Evolutionary conservation across 768 basidiomycete genomes (phyloP).

Genomic region (Boletus subcaerulescens): DNA sequence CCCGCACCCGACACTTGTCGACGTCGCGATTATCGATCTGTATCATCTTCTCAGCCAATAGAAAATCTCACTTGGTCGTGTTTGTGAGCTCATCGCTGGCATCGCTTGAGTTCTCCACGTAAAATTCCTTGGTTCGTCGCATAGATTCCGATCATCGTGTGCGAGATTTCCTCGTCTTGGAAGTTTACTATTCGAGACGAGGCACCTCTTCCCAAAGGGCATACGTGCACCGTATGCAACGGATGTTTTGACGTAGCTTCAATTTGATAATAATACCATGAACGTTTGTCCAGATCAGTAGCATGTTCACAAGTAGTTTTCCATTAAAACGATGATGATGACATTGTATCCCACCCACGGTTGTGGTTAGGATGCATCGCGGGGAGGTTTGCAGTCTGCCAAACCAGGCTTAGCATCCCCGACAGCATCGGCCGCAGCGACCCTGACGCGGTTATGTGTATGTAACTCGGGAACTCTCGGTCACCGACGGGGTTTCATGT

Average conservation of each 20-base stretch:
- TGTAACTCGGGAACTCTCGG: constrained; percentile 1
- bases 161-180: constrained; percentile 8
- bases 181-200: constrained; percentile 8
- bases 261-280: constrained; percentile 3
- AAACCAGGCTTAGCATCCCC: constrained; percentile 8
- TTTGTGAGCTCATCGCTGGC: constrained; percentile 4
- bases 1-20: neutral
- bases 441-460: constrained; percentile 10
- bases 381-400: neutral
- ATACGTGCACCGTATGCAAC: constrained; percentile 10
- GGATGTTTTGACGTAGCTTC: constrained; percentile 10
- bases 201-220: constrained; percentile 15
- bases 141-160: constrained; percentile 13
- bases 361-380: neutral
- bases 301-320: neutral
- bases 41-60: constrained; percentile 9
- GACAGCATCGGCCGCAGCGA: constrained; percentile 17
- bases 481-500: constrained; percentile 1
- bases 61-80: constrained; percentile 11
- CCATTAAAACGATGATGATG: neutral
- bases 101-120: constrained; percentile 23
- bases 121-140: constrained; percentile 7
- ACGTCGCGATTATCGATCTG: constrained; percentile 19
- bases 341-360: neutral
- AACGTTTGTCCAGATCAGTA: constrained; percentile 1